A percentile compares a stretch with the other conserved stretches of the same genome.
These are phyloP conservation scores for Aspergillus intermedius DNA, from an alignment of 2,329 filamentous ascomycete species.

Conservation along the genomic window DNA sequence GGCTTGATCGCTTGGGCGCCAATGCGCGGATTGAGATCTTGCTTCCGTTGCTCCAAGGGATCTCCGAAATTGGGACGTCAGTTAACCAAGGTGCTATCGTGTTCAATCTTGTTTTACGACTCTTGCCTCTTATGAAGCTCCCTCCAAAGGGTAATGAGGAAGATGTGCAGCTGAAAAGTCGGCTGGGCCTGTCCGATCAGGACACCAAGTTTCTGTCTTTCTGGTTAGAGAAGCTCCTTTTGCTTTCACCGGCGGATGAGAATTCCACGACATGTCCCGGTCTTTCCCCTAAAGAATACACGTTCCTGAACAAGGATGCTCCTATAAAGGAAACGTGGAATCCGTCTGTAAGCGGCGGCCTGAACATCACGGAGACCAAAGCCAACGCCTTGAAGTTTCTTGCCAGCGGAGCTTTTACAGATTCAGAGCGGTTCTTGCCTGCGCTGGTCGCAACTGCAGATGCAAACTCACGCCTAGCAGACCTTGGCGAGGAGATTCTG, in stretches of 20 bases:
- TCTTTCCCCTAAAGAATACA: slow-evolving; percentile 58
- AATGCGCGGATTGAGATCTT: slow-evolving; percentile 65
- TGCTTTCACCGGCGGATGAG: slow-evolving; percentile 52
- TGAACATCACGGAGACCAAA: slow-evolving; percentile 65
- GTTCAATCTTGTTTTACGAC: slow-evolving; percentile 74
- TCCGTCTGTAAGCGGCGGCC: slow-evolving; percentile 50
- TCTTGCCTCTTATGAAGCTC: slow-evolving; percentile 60
- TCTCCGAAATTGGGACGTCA: slow-evolving; percentile 54
- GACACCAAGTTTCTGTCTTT: slow-evolving; percentile 69
- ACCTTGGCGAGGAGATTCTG: slow-evolving; percentile 81
- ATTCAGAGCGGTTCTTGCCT: slow-evolving; percentile 75
- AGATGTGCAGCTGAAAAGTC: slow-evolving; percentile 60
- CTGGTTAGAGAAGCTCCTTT: slow-evolving; percentile 71
- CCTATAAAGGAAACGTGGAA: slow-evolving; percentile 52
- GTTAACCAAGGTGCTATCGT: slow-evolving; percentile 56
- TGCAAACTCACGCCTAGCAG: slow-evolving; percentile 70
- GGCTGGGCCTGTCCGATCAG: slow-evolving; percentile 60
- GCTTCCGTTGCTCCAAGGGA: slow-evolving; percentile 62
- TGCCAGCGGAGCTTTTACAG: slow-evolving; percentile 76
- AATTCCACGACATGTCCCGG: slow-evolving; percentile 49
- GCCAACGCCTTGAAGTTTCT: slow-evolving; percentile 64
- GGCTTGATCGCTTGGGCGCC: slow-evolving; percentile 56
- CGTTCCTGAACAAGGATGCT: slow-evolving; percentile 60
- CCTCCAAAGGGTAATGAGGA: slow-evolving; percentile 73
- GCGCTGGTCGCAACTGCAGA: slow-evolving; percentile 78